Evolutionary conservation across 2,329 filamentous ascomycete genomes (phyloP).

Genomic region (Aspergillus japonicus): DNA sequence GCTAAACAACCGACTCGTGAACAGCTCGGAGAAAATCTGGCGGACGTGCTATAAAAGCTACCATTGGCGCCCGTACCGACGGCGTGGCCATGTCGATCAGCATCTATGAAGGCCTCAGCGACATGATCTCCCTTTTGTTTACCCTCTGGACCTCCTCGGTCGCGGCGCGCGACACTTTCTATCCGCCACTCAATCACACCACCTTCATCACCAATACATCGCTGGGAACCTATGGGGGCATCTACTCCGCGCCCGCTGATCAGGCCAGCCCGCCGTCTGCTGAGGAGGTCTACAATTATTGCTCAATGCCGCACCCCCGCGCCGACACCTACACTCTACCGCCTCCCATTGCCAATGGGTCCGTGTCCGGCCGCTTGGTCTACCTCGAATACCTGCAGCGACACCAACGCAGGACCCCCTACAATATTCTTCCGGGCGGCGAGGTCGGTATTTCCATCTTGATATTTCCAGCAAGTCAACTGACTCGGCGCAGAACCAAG

Average conservation of each 20-base stretch:
- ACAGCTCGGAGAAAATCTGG: not conserved
- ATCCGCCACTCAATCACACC: constrained; percentile 40
- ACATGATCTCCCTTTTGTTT: constrained; percentile 17
- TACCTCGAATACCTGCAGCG: constrained; percentile 43
- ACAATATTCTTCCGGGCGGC: constrained; percentile 41
- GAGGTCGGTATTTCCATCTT: constrained; percentile 26
- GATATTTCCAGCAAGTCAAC: not conserved
- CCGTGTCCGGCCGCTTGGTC: constrained; percentile 31
- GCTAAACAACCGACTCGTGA: not conserved
- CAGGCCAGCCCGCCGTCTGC: constrained; percentile 18
- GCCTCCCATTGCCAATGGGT: constrained; percentile 25
- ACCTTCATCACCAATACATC: constrained; percentile 38
- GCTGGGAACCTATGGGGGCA: constrained; percentile 38
- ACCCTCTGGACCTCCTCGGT: constrained; percentile 9
- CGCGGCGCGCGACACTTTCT: constrained; percentile 29
- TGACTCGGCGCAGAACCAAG: constrained; percentile 30
- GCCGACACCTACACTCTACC: constrained; percentile 33
- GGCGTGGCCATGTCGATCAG: constrained; percentile 8
- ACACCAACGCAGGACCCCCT: constrained; percentile 40
- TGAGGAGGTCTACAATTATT: constrained; percentile 41
- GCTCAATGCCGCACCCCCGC: constrained; percentile 42
- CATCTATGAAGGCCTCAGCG: constrained; percentile 15
- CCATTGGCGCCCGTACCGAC: not conserved
- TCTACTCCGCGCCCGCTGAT: constrained; percentile 31
- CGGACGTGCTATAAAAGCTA: not conserved